Percentiles rank a stretch among this genome's conserved stretches.
Conservation (phyloP, 495 filamentous ascomycete species). For the Viridothelium virens region DNA sequence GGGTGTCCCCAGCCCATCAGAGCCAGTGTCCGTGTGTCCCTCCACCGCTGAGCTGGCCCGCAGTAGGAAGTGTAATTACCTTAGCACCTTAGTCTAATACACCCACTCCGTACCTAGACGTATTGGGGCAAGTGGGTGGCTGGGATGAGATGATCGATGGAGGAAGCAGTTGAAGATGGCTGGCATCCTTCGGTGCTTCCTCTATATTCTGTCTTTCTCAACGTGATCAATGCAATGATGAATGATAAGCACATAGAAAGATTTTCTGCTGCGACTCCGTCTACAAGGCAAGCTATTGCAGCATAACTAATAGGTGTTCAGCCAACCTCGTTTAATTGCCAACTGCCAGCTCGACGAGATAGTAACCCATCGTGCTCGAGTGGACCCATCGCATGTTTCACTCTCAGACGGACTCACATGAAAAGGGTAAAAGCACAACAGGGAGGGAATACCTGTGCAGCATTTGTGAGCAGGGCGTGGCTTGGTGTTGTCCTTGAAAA, state of each 20-base stretch:
- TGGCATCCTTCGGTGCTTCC: not conserved
- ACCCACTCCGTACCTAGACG: not conserved
- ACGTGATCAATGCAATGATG: not conserved
- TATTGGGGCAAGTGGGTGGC: not conserved
- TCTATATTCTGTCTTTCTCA: not conserved
- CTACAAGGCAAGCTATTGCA: too few species aligned
- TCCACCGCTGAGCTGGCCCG: too few species aligned
- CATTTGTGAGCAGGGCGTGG: not conserved
- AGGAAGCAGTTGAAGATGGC: not conserved
- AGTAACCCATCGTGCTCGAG: not conserved
- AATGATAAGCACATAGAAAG: too few species aligned
- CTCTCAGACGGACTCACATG: not conserved
- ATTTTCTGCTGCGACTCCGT: too few species aligned
- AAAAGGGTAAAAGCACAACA: not conserved
- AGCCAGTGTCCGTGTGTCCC: too few species aligned
- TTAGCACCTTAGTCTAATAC: not conserved
- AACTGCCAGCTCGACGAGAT: not conserved
- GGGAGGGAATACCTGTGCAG: not conserved
- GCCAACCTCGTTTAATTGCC: not conserved
- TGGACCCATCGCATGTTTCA: not conserved
- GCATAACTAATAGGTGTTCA: too few species aligned
- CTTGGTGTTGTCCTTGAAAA: not conserved
- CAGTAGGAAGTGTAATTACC: too few species aligned
- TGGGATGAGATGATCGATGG: not conserved
- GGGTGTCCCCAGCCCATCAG: not conserved